Evolutionary conservation across 805 yeast species (phyloP), one percentile per base, ranked within the genome.

Genomic region (Cyberlindnera xylosilytica): DNA sequence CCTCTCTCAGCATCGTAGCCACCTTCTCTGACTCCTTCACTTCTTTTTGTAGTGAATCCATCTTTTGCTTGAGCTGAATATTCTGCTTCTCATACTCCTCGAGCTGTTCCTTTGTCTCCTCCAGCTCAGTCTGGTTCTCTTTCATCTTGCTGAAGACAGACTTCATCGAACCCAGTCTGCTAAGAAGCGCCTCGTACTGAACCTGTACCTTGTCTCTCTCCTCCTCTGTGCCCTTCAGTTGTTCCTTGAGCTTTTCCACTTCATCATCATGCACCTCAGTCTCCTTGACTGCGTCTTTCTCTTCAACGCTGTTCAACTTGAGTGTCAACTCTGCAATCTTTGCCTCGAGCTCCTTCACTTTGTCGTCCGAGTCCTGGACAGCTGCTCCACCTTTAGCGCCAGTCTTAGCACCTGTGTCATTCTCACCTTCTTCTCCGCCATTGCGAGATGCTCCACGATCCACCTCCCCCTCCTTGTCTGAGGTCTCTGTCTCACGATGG

Each of bases 121-220:
- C 87, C 16, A 86, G 65, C 51, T 83, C 86, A 3, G 61, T 64
- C 55, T 84, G 83, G 0, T 87, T 68, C 44, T 77, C 83, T 56
- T 84, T 82, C 87, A 84, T 83, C 50, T 85, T 84, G 30, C 66
- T 70, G 60, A 85, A 85, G 2, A 85, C 74, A 1, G 81, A 66
- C 51, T 83, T 85, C 91, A 85, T 84, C 2, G 86, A 76, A 1
- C 87, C 76, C 15, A 86, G 60, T 57, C 83, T 73, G 48, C 76
- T 77, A 45, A 86, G 61, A 24, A 86, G 62, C 4, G 74, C 68
- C 46, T 83, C 82, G 54, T 84, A 83, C 48, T 79, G 79, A 2
- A 70, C 66, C 51, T 81, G 78, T 22, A 75, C 69, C 23, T 74
- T 72, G 37, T 75, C 82, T 42, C 83, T 71, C 53, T 82, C 87